Evolutionary conservation across 805 yeast species (phyloP), one percentile per base, ranked within the genome.

Genomic region (Cyberlindnera meyerae): DNA sequence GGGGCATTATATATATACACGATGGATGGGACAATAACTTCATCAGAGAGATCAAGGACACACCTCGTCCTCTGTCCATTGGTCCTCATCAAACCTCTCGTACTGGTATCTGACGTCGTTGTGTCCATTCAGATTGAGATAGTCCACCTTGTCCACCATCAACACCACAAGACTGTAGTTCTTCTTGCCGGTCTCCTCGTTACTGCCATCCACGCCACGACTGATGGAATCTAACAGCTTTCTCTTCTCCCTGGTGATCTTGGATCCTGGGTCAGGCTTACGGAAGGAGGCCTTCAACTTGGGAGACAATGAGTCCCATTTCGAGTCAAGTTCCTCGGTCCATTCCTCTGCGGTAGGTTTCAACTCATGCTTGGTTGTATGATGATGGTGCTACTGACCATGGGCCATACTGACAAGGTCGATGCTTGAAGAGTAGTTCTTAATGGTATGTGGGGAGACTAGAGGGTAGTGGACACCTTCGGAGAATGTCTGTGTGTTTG

Each of bases 171-270:
- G 75, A 1, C 77, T 77, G 54, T 82, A 85, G 55, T 83, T 77
- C 52, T 76, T 79, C 27, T 46, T 44, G 11, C 73, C 75, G 18
- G 74, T 75, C 21, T 74, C 78, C 34, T 75, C 79, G 51, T 75
- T 71, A 29, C 75, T 70, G 7, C 95, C 95, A 59, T 86, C 95
- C 13, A 86, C 95, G 11, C 95, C 90, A 48, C 95, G 70, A 32
- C 73, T 68, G 31, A 86, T 79, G 35, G 83, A 74, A 58, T 86
- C 95, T 29, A 86, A 60, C 38, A 67, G 56, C 47, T 74, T 75
- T 25, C 67, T 65, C 39, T 74, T 75, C 28, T 75, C 79, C 7
- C 65, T 66, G 9, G 74, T 72, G 53, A 86, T 52, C 16, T 63
- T 60, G 2, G 77, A 62, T n/a, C 81, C 81, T 3, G 95, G 94